These are phyloP conservation scores for Morella rubra DNA, from an alignment of 306 rosid genomes.

Conservation along the genomic window DNA sequence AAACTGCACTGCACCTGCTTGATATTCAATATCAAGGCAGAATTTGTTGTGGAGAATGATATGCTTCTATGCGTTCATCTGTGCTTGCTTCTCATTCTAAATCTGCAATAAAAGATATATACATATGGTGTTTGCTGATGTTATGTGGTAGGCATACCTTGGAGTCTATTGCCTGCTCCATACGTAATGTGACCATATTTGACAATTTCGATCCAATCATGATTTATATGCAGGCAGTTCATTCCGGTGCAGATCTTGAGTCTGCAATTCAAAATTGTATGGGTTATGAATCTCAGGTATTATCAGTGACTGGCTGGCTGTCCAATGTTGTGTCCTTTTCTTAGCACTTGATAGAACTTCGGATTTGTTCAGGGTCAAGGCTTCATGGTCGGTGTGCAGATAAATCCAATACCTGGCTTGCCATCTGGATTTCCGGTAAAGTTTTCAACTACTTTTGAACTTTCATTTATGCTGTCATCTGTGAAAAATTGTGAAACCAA, in stretches of 20 bases:
- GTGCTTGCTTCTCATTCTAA: slow-evolving; percentile 12
- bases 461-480: slow-evolving; percentile 25
- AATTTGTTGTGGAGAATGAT: slow-evolving; percentile 4
- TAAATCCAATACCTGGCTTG: slow-evolving; percentile 88
- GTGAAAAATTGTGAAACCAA: slow-evolving; percentile 21
- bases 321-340: slow-evolving; percentile 14
- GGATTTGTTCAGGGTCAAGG: slow-evolving; percentile 84
- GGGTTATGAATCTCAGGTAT: slow-evolving; percentile 93
- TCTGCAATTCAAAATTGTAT: slow-evolving; percentile 80
- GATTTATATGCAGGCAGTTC: slow-evolving; percentile 75
- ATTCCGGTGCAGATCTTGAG: slow-evolving; percentile 98
- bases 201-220: slow-evolving; percentile 19
- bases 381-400: slow-evolving; percentile 97
- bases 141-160: slow-evolving; percentile 15
- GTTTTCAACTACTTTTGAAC: slow-evolving; percentile 31
- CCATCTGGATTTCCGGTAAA: slow-evolving; percentile 85
- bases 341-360: slow-evolving; percentile 27
- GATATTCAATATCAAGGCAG: slow-evolving; percentile 11
- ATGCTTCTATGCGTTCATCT: slow-evolving; percentile 8
- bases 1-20: slow-evolving; percentile 17
- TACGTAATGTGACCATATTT: slow-evolving; percentile 18
- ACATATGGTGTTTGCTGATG: not conserved
- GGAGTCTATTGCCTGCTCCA: slow-evolving; percentile 23
- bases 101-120: not conserved
- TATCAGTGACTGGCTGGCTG: slow-evolving; percentile 21